These are phyloP conservation scores for Fusarium tricinctum DNA, from an alignment of 2,329 filamentous ascomycete genomes.

Conservation along the genomic window DNA sequence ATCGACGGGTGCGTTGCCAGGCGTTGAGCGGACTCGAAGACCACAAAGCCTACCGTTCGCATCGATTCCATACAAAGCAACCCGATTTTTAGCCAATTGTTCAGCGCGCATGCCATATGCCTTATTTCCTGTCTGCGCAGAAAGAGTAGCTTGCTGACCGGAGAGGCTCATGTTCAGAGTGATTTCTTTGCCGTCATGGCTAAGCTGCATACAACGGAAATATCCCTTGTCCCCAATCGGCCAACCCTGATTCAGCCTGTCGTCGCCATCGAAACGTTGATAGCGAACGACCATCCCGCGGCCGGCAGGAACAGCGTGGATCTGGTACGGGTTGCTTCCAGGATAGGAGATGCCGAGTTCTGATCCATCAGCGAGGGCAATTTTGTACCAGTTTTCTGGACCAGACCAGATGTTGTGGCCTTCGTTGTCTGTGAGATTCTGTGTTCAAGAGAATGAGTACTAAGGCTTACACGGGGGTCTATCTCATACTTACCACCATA, in stretches of 20 bases:
- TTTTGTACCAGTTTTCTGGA: no score
- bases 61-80: no score
- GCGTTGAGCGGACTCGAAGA: no score
- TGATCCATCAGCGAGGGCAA: neutral
- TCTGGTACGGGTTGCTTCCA: constrained; percentile 3
- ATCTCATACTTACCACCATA: no score
- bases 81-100: neutral
- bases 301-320: neutral
- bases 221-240: constrained; percentile 1
- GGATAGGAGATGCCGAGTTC: constrained; percentile 4
- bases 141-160: neutral
- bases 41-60: no score
- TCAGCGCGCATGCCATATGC: neutral
- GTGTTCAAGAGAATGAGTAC: no score
- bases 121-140: neutral
- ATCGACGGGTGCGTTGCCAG: no score
- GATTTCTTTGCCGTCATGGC: neutral
- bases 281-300: constrained; percentile 1
- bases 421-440: no score
- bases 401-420: no score
- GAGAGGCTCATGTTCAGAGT: neutral
- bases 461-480: no score
- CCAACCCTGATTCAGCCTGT: neutral
- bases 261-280: neutral
- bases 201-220: neutral